Percentiles rank a stretch among this genome's conserved stretches.
Conservation (phyloP, 257 asterid species). For the Gentiana straminea region DNA sequence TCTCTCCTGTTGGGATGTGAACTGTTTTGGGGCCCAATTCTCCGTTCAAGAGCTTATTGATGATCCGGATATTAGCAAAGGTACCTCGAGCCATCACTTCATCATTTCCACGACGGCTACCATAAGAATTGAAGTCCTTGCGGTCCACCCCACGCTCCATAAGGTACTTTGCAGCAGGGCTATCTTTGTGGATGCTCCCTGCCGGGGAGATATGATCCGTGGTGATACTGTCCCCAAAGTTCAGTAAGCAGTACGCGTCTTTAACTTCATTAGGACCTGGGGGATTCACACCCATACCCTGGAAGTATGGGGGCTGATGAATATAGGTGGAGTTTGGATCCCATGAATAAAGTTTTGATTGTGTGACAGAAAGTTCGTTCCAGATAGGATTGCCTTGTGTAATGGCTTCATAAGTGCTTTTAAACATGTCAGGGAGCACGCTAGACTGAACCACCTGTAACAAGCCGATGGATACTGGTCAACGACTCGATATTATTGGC, state of each 20-base stretch:
- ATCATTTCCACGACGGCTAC: slow-evolving; percentile 97
- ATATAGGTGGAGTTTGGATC: slow-evolving; percentile 74
- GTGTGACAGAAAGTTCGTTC: slow-evolving; percentile 68
- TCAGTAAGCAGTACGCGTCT: slow-evolving; percentile 80
- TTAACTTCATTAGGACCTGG: slow-evolving; percentile 76
- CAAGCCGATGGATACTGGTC: slow-evolving; percentile 4
- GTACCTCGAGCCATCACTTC: slow-evolving; percentile 97
- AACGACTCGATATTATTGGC: neutral
- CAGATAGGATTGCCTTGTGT: slow-evolving; percentile 73
- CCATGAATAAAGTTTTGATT: slow-evolving; percentile 77
- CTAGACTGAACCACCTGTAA: slow-evolving; percentile 82
- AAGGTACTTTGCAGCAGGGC: slow-evolving; percentile 85
- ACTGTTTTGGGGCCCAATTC: slow-evolving; percentile 91
- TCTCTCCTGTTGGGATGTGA: slow-evolving; percentile 83
- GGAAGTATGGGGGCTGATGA: slow-evolving; percentile 91
- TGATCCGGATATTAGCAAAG: slow-evolving; percentile 77
- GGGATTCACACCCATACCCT: slow-evolving; percentile 73
- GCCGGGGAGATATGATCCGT: slow-evolving; percentile 97
- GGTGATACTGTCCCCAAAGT: slow-evolving; percentile 92
- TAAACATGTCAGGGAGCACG: slow-evolving; percentile 91
- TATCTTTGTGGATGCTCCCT: slow-evolving; percentile 88
- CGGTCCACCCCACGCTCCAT: slow-evolving; percentile 79
- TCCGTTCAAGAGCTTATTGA: slow-evolving; percentile 71
- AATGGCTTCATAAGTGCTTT: slow-evolving; percentile 83
- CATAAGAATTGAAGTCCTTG: slow-evolving; percentile 88